A percentile compares a stretch with the other conserved stretches of the same genome.
Evolutionary conservation across 2,329 filamentous ascomycete species (phyloP).

Genomic region (Remersonia thermophila): DNA sequence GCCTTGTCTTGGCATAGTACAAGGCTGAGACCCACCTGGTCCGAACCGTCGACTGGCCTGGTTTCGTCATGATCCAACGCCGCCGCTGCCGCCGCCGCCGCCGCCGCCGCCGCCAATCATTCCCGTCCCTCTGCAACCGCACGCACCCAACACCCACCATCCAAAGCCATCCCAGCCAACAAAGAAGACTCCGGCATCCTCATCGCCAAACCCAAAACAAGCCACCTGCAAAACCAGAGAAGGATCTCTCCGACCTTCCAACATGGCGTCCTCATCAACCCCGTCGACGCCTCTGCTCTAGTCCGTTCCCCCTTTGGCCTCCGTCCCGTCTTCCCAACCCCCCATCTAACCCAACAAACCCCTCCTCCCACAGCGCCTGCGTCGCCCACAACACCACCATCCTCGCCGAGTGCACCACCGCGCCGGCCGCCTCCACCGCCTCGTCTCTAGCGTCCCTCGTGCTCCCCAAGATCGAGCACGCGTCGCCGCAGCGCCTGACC

Average conservation of each 20-base stretch:
- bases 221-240: too few relatives aligned
- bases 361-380: constrained; percentile 53
- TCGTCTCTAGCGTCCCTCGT: constrained; percentile 85
- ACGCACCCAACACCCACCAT: too few relatives aligned
- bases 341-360: constrained; percentile 4
- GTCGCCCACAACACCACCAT: constrained; percentile 91
- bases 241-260: constrained; percentile 5
- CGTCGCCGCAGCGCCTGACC: constrained; percentile 71
- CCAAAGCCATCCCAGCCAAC: too few relatives aligned
- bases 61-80: too few relatives aligned
- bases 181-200: too few relatives aligned
- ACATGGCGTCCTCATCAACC: constrained; percentile 61
- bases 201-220: too few relatives aligned
- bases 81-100: too few relatives aligned
- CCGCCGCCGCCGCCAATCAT: too few relatives aligned
- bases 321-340: background rate
- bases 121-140: too few relatives aligned
- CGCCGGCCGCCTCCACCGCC: constrained; percentile 67
- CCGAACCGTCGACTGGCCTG: too few relatives aligned
- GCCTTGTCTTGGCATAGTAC: too few relatives aligned
- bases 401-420: constrained; percentile 81
- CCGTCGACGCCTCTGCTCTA: constrained; percentile 59
- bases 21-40: too few relatives aligned
- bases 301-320: constrained; percentile 35
- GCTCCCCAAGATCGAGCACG: constrained; percentile 86